Conservation (phyloP, 495 filamentous ascomycete species). For the Lasiosphaeria hispida region DNA sequence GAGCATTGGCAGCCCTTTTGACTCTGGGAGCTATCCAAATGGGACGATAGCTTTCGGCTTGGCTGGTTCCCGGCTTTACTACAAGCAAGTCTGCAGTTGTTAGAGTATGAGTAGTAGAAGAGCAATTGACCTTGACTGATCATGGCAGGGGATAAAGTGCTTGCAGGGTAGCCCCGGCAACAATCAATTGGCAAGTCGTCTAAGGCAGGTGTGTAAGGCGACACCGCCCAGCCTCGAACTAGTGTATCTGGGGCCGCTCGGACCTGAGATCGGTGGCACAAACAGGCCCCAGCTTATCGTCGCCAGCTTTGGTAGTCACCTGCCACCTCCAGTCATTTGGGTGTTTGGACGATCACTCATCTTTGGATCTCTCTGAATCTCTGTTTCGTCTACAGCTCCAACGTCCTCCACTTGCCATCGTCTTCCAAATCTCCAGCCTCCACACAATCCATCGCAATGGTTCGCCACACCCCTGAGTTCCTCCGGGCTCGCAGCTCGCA, state of each 20-base stretch:
- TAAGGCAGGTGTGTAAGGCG: not conserved
- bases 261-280: too few relatives aligned
- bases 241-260: too few relatives aligned
- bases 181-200: not conserved
- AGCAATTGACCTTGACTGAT: not conserved
- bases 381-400: not conserved
- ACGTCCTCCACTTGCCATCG: not conserved
- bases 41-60: too few relatives aligned
- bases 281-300: not conserved
- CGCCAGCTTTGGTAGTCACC: not conserved
- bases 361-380: not conserved
- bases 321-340: not conserved
- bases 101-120: too few relatives aligned
- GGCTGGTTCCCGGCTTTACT: too few relatives aligned
- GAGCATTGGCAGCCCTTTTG: too few relatives aligned
- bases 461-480: constrained; percentile 40
- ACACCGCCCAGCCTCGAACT: too few relatives aligned
- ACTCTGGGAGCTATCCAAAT: too few relatives aligned
- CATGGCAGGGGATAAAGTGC: not conserved
- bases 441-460: constrained; percentile 27
- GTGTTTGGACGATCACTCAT: not conserved
- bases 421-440: not conserved
- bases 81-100: too few relatives aligned
- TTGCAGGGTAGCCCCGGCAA: constrained; percentile 2
- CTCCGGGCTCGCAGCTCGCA: constrained; percentile 40